Base-by-base conservation (phyloP, 2,329 filamentous ascomycete species). In the Aspergillus ochraceoroseus region DNA sequence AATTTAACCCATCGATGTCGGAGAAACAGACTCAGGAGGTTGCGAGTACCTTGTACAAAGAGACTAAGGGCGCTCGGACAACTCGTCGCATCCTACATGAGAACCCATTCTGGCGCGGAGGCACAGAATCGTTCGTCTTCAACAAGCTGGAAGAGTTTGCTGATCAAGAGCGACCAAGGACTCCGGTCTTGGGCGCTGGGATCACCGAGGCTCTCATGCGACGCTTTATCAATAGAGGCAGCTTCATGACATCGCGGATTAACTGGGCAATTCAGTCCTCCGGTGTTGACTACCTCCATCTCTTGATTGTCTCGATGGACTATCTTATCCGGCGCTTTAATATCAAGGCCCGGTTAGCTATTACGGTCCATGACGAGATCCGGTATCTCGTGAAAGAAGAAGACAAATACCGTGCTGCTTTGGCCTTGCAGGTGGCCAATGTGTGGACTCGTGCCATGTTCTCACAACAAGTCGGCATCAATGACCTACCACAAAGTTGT, bases 221-320 rank as follows among this genome's bases (percentile, higher is more conserved):
- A 38, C 82, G 86, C 11, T 94, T 84, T 58, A 82, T 98, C 55
- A 86, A 77, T 64, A 92, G 87, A 58, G 88, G 89, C 23, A 87
- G 83, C 14, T 98, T 95, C 67, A 83, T 98, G 70, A 95, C 92
- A 1, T 94, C 85, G 12, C 83, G 94, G 22, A 96, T 98, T 67
- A 98, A 98, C 61, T 98, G 92, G 92, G 92, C 92, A 2, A 96
- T 98, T 53, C 92, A 98, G 58, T 95, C 89, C 1, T 94, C 87
- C 0, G 92, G 94, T 4, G 90, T 96, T 3, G 94, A 98, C 64
- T 98, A 98, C 63, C 77, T 98, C 2, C 92, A 98, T 58, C 79
- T 98, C 3, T 76, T 98, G 12, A 87, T 98, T 48, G 79, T 96
- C 2, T 76, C 81, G 9, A 98, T 98, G 94, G 89, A 96, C 61